phyloP scores from a whole-genome alignment of 2,329 filamentous ascomycete genomes.

The Sporothrix sp. region DNA sequence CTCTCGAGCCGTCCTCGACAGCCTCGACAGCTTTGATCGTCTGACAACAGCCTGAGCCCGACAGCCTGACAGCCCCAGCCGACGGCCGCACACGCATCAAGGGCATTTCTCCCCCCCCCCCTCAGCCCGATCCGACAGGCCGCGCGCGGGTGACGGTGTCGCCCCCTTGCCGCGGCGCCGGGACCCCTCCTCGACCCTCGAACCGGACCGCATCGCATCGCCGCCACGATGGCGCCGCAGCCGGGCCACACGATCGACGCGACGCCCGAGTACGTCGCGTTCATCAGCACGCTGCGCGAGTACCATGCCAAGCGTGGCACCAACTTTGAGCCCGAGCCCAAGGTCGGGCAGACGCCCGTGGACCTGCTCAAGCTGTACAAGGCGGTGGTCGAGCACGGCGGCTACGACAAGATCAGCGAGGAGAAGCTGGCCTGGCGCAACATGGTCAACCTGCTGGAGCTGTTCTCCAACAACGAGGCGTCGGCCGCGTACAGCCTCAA shows the following conservation, averaged over 20 bases:
- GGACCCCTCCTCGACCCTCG: background rate
- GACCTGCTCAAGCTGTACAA: conserved; percentile 73
- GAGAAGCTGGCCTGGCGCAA: conserved; percentile 81
- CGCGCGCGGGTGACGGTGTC: no score
- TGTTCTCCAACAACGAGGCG: conserved; percentile 63
- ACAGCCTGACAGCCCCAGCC: no score
- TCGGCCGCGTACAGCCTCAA: conserved; percentile 83
- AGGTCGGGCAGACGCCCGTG: conserved; percentile 65
- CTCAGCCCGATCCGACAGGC: no score
- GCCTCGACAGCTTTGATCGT: no score
- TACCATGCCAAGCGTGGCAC: conserved; percentile 77
- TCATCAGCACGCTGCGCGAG: conserved; percentile 60
- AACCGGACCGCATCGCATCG: background rate
- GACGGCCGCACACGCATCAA: no score
- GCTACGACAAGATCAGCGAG: conserved; percentile 75
- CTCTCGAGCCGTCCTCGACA: no score
- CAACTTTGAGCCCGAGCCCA: conserved; percentile 67
- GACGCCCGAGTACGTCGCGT: conserved; percentile 65
- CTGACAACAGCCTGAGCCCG: no score
- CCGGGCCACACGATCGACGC: conserved; percentile 41
- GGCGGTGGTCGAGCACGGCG: conserved; percentile 64
- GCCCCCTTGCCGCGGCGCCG: no score
- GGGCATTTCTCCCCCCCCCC: no score
- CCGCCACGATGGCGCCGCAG: conserved; percentile 25
- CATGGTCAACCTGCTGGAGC: conserved; percentile 65